Percentiles rank a stretch among this genome's conserved stretches.
Evolutionary conservation across 169 alveolate species (phyloP).

Genomic region (Neospora caninum): DNA sequence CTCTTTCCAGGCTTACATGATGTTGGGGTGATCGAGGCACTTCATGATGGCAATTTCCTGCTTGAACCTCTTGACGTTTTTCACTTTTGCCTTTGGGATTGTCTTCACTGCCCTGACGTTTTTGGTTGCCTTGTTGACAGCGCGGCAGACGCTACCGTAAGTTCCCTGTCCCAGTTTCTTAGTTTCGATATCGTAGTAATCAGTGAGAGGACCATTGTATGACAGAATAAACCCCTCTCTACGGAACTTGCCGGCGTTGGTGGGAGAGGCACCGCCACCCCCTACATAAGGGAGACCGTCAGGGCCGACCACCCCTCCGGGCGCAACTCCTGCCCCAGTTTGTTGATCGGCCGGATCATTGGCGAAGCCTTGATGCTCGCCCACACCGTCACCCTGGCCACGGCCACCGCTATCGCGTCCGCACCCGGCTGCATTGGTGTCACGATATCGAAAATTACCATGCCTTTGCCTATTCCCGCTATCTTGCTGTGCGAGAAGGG

Average conservation of each 20-base stretch:
- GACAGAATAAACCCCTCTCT: constrained; percentile 68
- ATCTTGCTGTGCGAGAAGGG: background rate
- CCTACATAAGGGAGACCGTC: background rate
- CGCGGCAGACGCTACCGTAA: constrained; percentile 74
- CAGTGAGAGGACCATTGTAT: constrained; percentile 64
- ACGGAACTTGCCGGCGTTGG: constrained; percentile 37
- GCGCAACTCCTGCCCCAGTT: background rate
- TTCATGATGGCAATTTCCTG: constrained; percentile 85
- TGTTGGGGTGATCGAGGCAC: constrained; percentile 74
- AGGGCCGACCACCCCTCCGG: background rate
- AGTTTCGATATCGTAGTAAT: constrained; percentile 68
- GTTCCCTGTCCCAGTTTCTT: constrained; percentile 73
- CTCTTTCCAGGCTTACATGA: constrained; percentile 49
- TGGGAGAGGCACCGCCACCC: background rate
- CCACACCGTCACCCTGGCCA: background rate
- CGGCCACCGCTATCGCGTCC: background rate
- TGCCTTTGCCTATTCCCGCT: background rate
- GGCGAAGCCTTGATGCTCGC: background rate
- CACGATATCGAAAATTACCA: background rate
- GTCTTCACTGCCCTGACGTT: constrained; percentile 82
- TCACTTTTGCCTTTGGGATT: constrained; percentile 80
- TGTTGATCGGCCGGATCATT: background rate
- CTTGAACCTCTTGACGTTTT: constrained; percentile 80
- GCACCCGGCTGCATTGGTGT: background rate
- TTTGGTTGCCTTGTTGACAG: constrained; percentile 68